Percentiles rank a stretch among this genome's conserved stretches.
Evolutionary conservation across 441 rosid genomes (phyloP).

Genomic region (Mallotus repandus): DNA sequence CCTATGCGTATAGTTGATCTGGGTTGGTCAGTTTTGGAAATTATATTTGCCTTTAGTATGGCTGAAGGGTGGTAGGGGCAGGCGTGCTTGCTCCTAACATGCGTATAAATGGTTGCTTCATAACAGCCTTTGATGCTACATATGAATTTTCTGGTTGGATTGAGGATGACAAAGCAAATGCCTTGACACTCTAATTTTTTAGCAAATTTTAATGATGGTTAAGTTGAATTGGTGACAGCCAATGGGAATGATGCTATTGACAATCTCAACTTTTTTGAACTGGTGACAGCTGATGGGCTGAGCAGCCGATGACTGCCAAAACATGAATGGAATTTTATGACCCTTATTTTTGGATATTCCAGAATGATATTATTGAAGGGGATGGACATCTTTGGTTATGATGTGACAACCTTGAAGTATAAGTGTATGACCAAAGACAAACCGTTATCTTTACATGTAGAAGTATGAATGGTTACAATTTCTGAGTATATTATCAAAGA

Average conservation of each 20-base stretch:
- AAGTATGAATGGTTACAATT: neutral
- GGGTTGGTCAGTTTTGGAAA: no score
- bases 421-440: neutral
- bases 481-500: neutral
- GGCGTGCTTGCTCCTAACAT: neutral
- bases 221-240: neutral
- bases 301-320: neutral
- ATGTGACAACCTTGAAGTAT: constrained; percentile 6
- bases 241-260: no score
- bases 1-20: no score
- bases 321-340: neutral
- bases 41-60: neutral
- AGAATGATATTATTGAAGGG: neutral
- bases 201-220: neutral
- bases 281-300: neutral
- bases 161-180: neutral
- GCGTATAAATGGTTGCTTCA: neutral
- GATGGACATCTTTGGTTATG: neutral
- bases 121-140: no score
- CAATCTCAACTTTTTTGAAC: neutral
- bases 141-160: neutral
- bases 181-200: neutral
- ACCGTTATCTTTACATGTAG: neutral
- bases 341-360: neutral
- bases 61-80: neutral